phyloP scores from a whole-genome alignment of 2,329 filamentous ascomycete species.

The Hypomyces perniciosus region DNA sequence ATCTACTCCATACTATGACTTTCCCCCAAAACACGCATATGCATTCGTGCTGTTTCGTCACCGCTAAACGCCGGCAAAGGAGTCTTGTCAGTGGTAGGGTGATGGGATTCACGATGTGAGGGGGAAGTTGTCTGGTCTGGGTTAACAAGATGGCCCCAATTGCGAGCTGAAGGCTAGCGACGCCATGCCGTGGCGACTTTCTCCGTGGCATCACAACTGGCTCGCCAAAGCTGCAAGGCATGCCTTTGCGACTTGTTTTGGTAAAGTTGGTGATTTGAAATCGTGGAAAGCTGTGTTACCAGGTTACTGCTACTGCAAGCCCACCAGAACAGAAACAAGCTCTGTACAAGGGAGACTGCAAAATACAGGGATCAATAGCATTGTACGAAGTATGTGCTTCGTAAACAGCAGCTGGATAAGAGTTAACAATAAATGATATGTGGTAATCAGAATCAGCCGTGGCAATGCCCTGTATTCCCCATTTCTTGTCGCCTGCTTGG shows the following conservation, averaged over 20 bases:
- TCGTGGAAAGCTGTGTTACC: too few relatives aligned
- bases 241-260: constrained; percentile 8
- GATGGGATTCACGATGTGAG: background rate
- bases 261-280: background rate
- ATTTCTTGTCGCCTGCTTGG: too few relatives aligned
- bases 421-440: background rate
- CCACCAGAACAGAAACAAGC: background rate
- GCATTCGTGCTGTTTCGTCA: background rate
- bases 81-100: background rate
- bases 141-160: background rate
- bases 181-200: constrained; percentile 1
- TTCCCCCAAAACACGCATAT: background rate
- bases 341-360: too few relatives aligned
- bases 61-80: constrained; percentile 5
- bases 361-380: too few relatives aligned
- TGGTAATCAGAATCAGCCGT: too few relatives aligned
- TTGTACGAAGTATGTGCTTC: background rate
- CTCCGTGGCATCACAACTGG: constrained; percentile 1
- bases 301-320: background rate
- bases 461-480: too few relatives aligned
- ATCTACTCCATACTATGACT: background rate
- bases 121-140: background rate
- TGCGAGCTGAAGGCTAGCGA: constrained; percentile 1
- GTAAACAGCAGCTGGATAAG: background rate
- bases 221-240: constrained; percentile 9